A percentile compares a stretch with the other conserved stretches of the same genome.
Conservation (phyloP, 2,329 filamentous ascomycete genomes). For the Fonsecaea monophora region DNA sequence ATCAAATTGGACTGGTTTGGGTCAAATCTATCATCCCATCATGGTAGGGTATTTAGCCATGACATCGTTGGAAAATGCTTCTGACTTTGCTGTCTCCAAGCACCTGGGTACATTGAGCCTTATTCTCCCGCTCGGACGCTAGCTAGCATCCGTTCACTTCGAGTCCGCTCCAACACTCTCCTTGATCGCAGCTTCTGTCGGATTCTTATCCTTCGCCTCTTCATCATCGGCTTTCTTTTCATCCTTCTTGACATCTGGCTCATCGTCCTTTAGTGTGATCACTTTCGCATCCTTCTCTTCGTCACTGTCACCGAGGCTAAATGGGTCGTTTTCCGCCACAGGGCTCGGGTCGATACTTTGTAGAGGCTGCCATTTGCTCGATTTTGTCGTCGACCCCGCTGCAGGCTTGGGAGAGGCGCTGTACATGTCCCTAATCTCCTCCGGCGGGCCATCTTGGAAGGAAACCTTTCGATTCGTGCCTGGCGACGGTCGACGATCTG, state of each 20-base stretch:
- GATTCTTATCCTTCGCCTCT: slow-evolving; percentile 68
- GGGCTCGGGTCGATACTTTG: slow-evolving; percentile 84
- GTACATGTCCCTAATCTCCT: slow-evolving; percentile 80
- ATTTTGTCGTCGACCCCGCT: slow-evolving; percentile 61
- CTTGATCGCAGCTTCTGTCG: slow-evolving; percentile 59
- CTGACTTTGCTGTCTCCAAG: not conserved
- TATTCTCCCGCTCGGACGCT: not conserved
- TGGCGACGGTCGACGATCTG: slow-evolving; percentile 56
- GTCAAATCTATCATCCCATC: slow-evolving; percentile 1
- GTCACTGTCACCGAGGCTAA: slow-evolving; percentile 93
- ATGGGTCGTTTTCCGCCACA: slow-evolving; percentile 89
- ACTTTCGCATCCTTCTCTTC: slow-evolving; percentile 83
- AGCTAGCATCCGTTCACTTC: slow-evolving; percentile 17
- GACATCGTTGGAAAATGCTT: not conserved
- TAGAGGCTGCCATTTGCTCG: slow-evolving; percentile 97
- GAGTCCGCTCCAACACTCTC: slow-evolving; percentile 39
- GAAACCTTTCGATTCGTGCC: slow-evolving; percentile 59
- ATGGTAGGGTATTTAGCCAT: not conserved
- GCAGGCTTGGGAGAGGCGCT: slow-evolving; percentile 66
- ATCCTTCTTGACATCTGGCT: slow-evolving; percentile 44
- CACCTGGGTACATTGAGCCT: not conserved
- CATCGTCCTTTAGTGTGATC: slow-evolving; percentile 63
- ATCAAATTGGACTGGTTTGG: not conserved
- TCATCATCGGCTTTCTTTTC: slow-evolving; percentile 54
- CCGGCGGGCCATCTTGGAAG: slow-evolving; percentile 69